A percentile compares a stretch with the other conserved stretches of the same genome.
Conservation (phyloP, 2,329 filamentous ascomycete genomes). For the Diplocarpon rosae region DNA sequence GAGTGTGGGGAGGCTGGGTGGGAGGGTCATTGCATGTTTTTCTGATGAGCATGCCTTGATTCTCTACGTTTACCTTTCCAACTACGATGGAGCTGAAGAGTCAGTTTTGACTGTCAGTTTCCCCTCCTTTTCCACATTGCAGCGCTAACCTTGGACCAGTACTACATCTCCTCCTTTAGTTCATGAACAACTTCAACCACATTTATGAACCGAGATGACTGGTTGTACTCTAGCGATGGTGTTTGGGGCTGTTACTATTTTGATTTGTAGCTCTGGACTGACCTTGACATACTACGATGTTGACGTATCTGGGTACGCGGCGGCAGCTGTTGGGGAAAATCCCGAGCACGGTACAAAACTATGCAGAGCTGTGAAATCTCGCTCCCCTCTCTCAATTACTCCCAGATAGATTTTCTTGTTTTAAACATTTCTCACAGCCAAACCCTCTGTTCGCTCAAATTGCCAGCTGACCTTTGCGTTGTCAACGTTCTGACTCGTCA, state of each 20-base stretch:
- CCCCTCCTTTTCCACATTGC: neutral
- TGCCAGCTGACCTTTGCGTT: no score
- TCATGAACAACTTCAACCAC: conserved; percentile 13
- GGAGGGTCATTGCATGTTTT: conserved; percentile 87
- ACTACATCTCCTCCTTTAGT: conserved; percentile 48
- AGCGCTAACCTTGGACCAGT: conserved; percentile 30
- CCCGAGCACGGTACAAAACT: no score
- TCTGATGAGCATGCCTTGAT: conserved; percentile 71
- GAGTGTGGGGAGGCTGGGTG: conserved; percentile 80
- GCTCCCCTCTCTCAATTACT: no score
- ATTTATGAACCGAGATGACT: neutral
- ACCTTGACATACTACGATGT: no score
- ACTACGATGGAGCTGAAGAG: conserved; percentile 56
- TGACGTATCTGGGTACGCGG: no score
- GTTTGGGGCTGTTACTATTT: neutral
- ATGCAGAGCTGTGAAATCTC: no score
- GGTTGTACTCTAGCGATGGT: conserved; percentile 4
- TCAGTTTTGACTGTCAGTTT: conserved; percentile 62
- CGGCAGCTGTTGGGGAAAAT: no score
- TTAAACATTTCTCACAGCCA: no score
- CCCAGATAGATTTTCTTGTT: no score
- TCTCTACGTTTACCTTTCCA: conserved; percentile 69
- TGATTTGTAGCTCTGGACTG: no score
- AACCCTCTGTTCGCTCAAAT: no score
- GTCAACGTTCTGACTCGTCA: no score